Percentiles rank a stretch among this genome's conserved stretches.
These are phyloP conservation scores for Ceratocystis ficicola DNA, from an alignment of 2,329 filamentous ascomycete species.

Conservation along the genomic window DNA sequence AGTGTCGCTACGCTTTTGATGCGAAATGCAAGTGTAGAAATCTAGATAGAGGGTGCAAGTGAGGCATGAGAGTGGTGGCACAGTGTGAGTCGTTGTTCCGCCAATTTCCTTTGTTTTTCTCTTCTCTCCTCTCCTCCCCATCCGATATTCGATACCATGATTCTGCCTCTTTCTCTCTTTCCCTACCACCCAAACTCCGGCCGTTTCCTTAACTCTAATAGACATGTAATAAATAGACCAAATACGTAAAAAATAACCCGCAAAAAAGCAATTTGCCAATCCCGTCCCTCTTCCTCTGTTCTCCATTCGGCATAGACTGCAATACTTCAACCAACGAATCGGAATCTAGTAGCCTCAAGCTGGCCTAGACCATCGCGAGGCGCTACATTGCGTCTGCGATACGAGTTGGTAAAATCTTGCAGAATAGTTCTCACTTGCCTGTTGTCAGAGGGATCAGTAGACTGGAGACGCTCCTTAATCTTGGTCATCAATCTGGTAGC, in stretches of 20 bases:
- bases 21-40: not conserved
- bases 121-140: not conserved
- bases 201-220: constrained; percentile 14
- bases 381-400: constrained; percentile 87
- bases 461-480: constrained; percentile 64
- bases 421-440: constrained; percentile 73
- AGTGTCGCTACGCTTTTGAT: not conserved
- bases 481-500: constrained; percentile 67
- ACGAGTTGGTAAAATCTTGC: constrained; percentile 94
- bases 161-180: constrained; percentile 3
- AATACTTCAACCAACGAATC: constrained; percentile 45
- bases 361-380: constrained; percentile 81
- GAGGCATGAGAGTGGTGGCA: not conserved
- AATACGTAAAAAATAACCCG: constrained; percentile 21
- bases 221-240: constrained; percentile 15
- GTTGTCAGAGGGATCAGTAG: constrained; percentile 47
- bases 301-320: not conserved
- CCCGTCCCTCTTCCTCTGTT: not conserved
- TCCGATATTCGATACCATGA: not conserved
- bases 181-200: constrained; percentile 12
- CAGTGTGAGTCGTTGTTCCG: not conserved
- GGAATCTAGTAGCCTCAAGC: constrained; percentile 76
- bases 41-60: not conserved
- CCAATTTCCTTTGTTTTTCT: not conserved
- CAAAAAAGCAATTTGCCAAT: constrained; percentile 3